Base-by-base conservation (phyloP, 2,329 filamentous ascomycete species). In the Rugonectria rugulosa region DNA sequence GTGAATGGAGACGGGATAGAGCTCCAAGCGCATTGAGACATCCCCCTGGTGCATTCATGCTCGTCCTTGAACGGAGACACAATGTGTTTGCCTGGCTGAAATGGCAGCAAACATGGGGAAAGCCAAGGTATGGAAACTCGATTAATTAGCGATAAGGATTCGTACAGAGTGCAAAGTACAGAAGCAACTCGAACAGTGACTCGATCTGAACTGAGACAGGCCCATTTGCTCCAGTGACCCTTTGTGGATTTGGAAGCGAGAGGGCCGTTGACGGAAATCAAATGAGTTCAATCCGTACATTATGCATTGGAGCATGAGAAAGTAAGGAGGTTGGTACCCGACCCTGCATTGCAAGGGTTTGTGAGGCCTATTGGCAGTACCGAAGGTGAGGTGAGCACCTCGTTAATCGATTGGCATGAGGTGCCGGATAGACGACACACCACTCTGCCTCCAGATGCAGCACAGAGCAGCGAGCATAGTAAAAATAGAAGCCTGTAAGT, bases 341-440 rank as follows among this genome's bases (percentile, higher is more conserved):
- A 12, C 26, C 12, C 26, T 29, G 29, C 7, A n/a, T n/a, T n/a
- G n/a, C n/a, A n/a, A n/a, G n/a, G n/a, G n/a, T n/a, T n/a, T 21
- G 36, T 42, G 36, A 42, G 15, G 23, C 43, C 23, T 40, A 37
- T 10, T 14, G 27, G 32, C 43, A 26, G 31, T 37, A 21, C 20
- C n/a, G 21, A 21, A 31, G 6, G n/a, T 34, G 38, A 31, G 6
- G n/a, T 34, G 38, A 32, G 12, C 12, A 32, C 7, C 45, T 65
- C 62, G 62, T 65, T 59, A 62, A 66, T 66, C 58, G 58, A 56
- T 61, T 51, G 31, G 19, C 10, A 21, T 21, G 6, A 34, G 21
- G 43, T 20, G 14, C n/a, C 10, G 5, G 12, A 32, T 9, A 32
- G 5, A 27, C 24, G 24, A 27, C 24, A 27, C 44, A 21, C 44